A percentile compares a stretch with the other conserved stretches of the same genome.
phyloP scores from a whole-genome alignment of 208 protist species.

The Vickermania ingenoplastis region DNA sequence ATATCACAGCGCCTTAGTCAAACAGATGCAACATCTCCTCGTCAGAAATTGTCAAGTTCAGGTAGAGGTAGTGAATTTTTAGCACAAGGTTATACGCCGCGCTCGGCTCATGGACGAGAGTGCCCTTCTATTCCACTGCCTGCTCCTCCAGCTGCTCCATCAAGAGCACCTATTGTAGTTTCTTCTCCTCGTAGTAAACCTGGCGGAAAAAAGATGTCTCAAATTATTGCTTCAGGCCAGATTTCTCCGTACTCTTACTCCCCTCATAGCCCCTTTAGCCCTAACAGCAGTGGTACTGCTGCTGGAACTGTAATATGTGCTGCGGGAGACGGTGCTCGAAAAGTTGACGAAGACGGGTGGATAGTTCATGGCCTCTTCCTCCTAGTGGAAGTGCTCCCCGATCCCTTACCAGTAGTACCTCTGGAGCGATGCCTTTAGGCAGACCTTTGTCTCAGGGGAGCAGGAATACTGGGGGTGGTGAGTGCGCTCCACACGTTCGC shows the following conservation, averaged over 20 bases:
- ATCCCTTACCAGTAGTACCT: background rate
- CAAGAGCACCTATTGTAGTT: background rate
- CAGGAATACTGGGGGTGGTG: background rate
- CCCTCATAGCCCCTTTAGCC: background rate
- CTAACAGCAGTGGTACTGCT: background rate
- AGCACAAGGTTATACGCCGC: background rate
- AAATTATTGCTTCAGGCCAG: background rate
- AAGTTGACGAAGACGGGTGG: background rate
- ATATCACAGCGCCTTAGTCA: background rate
- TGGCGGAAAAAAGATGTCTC: background rate
- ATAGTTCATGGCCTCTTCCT: background rate
- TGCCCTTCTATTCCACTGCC: background rate
- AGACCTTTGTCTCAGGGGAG: background rate
- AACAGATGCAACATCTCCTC: background rate
- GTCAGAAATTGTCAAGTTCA: background rate
- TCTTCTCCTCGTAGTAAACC: background rate
- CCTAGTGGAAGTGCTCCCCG: background rate
- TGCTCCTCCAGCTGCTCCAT: background rate
- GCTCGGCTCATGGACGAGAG: background rate
- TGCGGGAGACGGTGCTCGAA: background rate
- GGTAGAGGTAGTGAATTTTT: background rate
- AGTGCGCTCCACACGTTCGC: background rate
- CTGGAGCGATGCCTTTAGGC: too few relatives aligned
- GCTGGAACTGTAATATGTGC: background rate
- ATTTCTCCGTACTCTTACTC: background rate